phyloP scores from a whole-genome alignment of 2,329 filamentous ascomycete genomes.

The Ophiostoma triangulosporum region DNA sequence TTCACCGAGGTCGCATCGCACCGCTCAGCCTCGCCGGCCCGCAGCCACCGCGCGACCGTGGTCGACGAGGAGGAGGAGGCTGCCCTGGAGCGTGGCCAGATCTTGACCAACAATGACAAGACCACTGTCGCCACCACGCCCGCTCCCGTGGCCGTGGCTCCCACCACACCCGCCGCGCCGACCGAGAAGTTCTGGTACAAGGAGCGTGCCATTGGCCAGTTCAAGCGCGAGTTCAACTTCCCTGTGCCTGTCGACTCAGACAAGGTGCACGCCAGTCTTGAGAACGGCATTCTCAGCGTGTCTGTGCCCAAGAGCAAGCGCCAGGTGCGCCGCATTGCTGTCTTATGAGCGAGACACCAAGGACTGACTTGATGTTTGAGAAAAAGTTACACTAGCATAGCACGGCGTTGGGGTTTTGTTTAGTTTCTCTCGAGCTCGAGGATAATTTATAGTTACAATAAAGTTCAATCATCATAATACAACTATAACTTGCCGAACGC shows the following conservation, averaged over 20 bases:
- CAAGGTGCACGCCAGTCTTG: slow-evolving; percentile 45
- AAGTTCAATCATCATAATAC: no score
- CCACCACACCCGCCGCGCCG: neutral
- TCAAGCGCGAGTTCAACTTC: slow-evolving; percentile 56
- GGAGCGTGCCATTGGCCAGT: slow-evolving; percentile 53
- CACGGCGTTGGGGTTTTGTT: no score
- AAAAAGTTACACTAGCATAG: no score
- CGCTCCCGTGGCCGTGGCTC: slow-evolving; percentile 11
- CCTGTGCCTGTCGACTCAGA: slow-evolving; percentile 49
- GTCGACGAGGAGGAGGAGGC: slow-evolving; percentile 40
- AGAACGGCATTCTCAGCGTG: slow-evolving; percentile 52
- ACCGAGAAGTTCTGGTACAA: slow-evolving; percentile 48
- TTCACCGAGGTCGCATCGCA: slow-evolving; percentile 24
- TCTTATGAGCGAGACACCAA: slow-evolving; percentile 34
- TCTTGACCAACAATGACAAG: slow-evolving; percentile 11
- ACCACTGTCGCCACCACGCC: neutral
- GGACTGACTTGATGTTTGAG: no score
- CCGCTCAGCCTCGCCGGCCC: slow-evolving; percentile 17
- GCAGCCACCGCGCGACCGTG: slow-evolving; percentile 45
- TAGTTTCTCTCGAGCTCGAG: no score
- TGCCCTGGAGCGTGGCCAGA: slow-evolving; percentile 17
- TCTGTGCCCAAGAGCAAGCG: slow-evolving; percentile 53
- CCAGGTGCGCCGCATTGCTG: slow-evolving; percentile 39
- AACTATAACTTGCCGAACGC: no score
- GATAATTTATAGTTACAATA: no score